Evolutionary conservation across 495 filamentous ascomycete species (phyloP), one percentile per base, ranked within the genome.

Genomic region (Aspergillus bertholletiae): DNA sequence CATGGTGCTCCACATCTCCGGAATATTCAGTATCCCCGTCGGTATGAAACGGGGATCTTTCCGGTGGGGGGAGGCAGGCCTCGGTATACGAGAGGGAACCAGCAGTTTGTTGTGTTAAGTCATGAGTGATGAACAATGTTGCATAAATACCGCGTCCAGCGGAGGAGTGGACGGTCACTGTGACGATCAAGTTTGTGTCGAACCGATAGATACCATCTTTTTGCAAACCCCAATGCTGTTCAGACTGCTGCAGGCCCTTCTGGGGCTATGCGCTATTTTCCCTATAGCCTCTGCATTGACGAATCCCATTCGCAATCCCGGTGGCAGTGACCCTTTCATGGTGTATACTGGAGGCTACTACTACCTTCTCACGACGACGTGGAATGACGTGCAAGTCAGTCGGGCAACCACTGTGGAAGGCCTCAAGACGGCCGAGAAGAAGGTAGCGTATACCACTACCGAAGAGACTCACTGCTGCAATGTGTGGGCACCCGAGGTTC

Each of bases 401-500:
- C 64, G 77, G 13, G 63, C 80, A 0, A 73, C 67, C 1, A 82
- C 75, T 6, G 66, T 84, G 27, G 68, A 72, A 11, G 80, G 75
- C 0, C 68, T 84, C 6, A 68, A 71, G 50, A 71, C 68, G 1
- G 77, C 77, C 0, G 51, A 69, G n/a, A 70, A 71, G n/a, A 80
- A 78, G 57, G 59, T 70, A 0, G 71, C 80, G 21, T 81, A 75
- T 50, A 71, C 65, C 12, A 72, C 71, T 37, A 63, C 51, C 35
- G 68, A 67, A 28, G 39, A 72, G 0, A 55, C 57, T 5, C 68
- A 74, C 5, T 74, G 74, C 63, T 76, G 73, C 46, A 80, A 82
- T 54, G 78, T 83, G 32, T 84, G 80, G 80, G 80, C 80, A 0
- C 80, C 80, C 2, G 80, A 82, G 62, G 64, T 78, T 3, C 78